Percentiles rank a stretch among this genome's conserved stretches.
Evolutionary conservation across 2,329 filamentous ascomycete species (phyloP).

Genomic region (Colletotrichum shisoi): DNA sequence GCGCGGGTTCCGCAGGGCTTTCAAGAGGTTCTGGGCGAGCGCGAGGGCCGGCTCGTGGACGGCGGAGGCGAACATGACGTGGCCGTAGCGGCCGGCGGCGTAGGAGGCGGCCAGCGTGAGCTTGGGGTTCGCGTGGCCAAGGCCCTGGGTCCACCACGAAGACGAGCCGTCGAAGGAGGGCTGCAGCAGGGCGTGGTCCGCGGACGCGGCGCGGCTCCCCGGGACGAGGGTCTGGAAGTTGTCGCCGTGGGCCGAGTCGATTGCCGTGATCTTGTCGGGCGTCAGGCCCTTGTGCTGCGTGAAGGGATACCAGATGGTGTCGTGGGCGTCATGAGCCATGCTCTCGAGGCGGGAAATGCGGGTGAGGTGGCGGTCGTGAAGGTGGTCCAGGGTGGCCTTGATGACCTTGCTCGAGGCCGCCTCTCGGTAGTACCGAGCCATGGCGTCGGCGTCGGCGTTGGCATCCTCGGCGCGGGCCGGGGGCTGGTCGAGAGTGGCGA

Average conservation of each 20-base stretch:
- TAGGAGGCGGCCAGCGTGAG: slow-evolving; percentile 79
- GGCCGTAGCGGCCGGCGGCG: slow-evolving; percentile 82
- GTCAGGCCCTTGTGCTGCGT: slow-evolving; percentile 76
- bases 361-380: slow-evolving; percentile 62
- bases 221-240: slow-evolving; percentile 70
- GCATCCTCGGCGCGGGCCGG: slow-evolving; percentile 56
- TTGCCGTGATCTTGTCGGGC: slow-evolving; percentile 70
- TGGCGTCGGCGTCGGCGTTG: slow-evolving; percentile 61
- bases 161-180: slow-evolving; percentile 84
- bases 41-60: slow-evolving; percentile 80
- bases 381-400: slow-evolving; percentile 56
- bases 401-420: slow-evolving; percentile 53
- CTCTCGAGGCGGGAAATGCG: slow-evolving; percentile 67
- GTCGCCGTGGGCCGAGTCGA: slow-evolving; percentile 82
- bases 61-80: slow-evolving; percentile 85
- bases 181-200: slow-evolving; percentile 55
- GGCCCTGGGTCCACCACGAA: slow-evolving; percentile 90
- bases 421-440: slow-evolving; percentile 70
- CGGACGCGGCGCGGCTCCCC: neutral
- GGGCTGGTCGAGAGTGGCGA: slow-evolving; percentile 66
- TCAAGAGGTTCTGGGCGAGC: slow-evolving; percentile 71
- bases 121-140: slow-evolving; percentile 78
- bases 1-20: slow-evolving; percentile 67
- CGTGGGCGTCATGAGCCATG: slow-evolving; percentile 68
- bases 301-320: slow-evolving; percentile 84